Conservation (phyloP, 1,139 yeast species). For the Hemisphaericaspora subhashii region DNA sequence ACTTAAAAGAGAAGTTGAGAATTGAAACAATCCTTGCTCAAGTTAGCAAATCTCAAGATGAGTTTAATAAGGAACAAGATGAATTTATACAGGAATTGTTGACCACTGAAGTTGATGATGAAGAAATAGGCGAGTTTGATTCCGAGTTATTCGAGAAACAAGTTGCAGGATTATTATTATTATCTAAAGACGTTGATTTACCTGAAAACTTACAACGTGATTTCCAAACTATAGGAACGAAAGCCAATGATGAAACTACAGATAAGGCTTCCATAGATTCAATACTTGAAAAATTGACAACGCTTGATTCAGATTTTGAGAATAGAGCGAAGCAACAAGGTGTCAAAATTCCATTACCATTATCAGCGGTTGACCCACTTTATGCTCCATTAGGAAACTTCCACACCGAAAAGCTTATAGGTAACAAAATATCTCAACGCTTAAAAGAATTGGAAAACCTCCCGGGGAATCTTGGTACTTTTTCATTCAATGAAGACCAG, state of each 20-base stretch:
- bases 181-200: conserved; percentile 76
- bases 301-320: conserved; percentile 22
- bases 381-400: conserved; percentile 36
- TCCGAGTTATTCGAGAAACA: conserved; percentile 60
- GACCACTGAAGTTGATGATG: conserved; percentile 9
- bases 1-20: conserved; percentile 21
- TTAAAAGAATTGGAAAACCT: conserved; percentile 71
- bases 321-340: conserved; percentile 34
- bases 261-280: conserved; percentile 13
- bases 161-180: conserved; percentile 69
- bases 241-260: conserved; percentile 3
- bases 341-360: conserved; percentile 26
- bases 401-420: conserved; percentile 51
- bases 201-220: conserved; percentile 48
- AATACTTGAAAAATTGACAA: conserved; percentile 14
- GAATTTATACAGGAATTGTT: conserved; percentile 22
- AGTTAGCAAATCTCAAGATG: conserved; percentile 31
- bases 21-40: conserved; percentile 35
- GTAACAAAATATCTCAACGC: conserved; percentile 64
- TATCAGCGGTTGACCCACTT: conserved; percentile 22
- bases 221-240: conserved; percentile 5
- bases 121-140: conserved; percentile 34
- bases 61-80: conserved; percentile 24
- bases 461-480: conserved; percentile 76
- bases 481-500: conserved; percentile 28